Conservation (phyloP, 148 eudicot species). For the Rhododendron ferrugineum region DNA sequence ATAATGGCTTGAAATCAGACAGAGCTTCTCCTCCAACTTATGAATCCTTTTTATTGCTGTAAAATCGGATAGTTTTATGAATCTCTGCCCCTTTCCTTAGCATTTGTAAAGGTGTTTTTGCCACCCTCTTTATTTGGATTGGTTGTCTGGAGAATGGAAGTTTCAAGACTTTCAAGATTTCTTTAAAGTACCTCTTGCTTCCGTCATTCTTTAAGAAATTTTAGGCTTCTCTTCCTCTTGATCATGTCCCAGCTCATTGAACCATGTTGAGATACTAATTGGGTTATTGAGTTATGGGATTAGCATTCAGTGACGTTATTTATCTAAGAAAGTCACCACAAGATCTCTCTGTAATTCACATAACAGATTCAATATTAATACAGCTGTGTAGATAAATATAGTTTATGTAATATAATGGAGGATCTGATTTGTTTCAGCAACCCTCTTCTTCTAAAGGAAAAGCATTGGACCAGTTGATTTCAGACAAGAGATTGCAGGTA, state of each 20-base stretch:
- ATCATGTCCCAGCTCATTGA: background rate
- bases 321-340: background rate
- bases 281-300: background rate
- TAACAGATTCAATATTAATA: background rate
- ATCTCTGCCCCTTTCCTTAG: background rate
- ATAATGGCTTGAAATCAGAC: background rate
- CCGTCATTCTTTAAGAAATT: background rate
- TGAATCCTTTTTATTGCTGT: background rate
- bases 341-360: background rate
- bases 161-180: background rate
- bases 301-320: background rate
- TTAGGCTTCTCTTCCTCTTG: background rate
- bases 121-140: background rate
- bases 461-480: conserved; percentile 20
- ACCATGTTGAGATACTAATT: background rate
- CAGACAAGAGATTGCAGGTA: conserved; percentile 32
- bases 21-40: background rate
- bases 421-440: conserved; percentile 31
- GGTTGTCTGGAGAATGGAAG: background rate
- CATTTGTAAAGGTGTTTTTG: background rate
- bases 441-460: conserved; percentile 32
- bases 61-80: background rate
- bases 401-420: background rate
- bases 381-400: background rate
- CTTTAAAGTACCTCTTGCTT: background rate